phyloP scores from a whole-genome alignment of 2,329 filamentous ascomycete species.

The Bertia moriformis region DNA sequence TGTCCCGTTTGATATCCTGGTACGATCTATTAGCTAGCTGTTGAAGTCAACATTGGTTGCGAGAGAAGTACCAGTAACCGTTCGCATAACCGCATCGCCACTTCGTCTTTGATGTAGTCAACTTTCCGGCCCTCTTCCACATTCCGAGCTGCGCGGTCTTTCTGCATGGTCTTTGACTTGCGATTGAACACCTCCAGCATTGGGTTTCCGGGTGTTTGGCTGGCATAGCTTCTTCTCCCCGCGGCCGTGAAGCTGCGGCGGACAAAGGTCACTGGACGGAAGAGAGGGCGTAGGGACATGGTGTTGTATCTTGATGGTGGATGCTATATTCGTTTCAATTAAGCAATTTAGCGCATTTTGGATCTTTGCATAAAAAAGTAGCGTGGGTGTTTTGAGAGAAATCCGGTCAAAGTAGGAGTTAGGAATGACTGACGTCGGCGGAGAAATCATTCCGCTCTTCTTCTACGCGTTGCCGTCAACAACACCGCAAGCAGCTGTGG shows the following conservation, averaged over 20 bases:
- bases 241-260: slow-evolving; percentile 21
- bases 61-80: slow-evolving; percentile 35
- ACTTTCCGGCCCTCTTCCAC: slow-evolving; percentile 39
- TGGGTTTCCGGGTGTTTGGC: slow-evolving; percentile 14
- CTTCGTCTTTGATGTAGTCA: slow-evolving; percentile 53
- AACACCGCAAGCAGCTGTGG: too few relatives aligned
- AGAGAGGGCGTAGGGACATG: not conserved
- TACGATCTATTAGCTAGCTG: not conserved
- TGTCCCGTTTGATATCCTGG: slow-evolving; percentile 51
- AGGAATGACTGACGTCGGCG: not conserved
- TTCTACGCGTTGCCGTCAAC: not conserved
- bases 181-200: slow-evolving; percentile 51
- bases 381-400: not conserved
- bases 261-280: not conserved
- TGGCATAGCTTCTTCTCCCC: slow-evolving; percentile 41
- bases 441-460: not conserved
- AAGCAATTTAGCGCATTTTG: not conserved
- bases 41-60: slow-evolving; percentile 2
- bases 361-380: too few relatives aligned
- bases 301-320: not conserved
- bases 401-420: not conserved
- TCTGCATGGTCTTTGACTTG: slow-evolving; percentile 46
- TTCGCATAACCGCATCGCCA: slow-evolving; percentile 47
- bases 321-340: not conserved
- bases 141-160: slow-evolving; percentile 42